These are phyloP conservation scores for Cladosporium sp. DNA, from an alignment of 2,329 filamentous ascomycete species.

Conservation along the genomic window DNA sequence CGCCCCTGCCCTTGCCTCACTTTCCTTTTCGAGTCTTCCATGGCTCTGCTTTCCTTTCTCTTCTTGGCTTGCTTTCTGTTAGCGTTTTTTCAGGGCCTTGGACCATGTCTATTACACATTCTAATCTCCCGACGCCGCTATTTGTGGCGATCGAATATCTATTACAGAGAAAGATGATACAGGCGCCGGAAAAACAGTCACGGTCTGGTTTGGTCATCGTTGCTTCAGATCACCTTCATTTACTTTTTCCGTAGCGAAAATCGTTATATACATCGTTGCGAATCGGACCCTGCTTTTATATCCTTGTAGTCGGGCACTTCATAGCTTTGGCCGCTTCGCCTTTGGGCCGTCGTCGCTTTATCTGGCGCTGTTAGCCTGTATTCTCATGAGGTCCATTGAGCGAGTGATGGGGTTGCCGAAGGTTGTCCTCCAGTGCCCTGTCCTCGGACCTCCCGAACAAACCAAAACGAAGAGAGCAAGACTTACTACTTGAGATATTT, in stretches of 20 bases:
- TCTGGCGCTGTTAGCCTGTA: constrained; percentile 6
- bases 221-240: no score
- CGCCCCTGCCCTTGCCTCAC: background rate
- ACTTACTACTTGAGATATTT: constrained; percentile 56
- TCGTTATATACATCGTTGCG: background rate
- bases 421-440: no score
- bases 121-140: no score
- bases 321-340: background rate
- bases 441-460: no score
- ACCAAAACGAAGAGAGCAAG: background rate
- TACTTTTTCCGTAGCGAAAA: background rate
- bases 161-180: no score
- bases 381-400: background rate
- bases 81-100: background rate
- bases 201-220: no score
- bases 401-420: background rate
- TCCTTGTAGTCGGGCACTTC: background rate
- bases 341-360: background rate
- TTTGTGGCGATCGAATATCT: no score
- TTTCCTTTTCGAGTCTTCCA: background rate
- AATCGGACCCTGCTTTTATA: background rate
- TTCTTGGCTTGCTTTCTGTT: background rate
- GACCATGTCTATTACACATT: no score
- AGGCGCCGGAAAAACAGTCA: no score
- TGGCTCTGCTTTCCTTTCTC: background rate